Evolutionary conservation across 305 asterid genomes (phyloP).

Genomic region (Solanum hybrid): DNA sequence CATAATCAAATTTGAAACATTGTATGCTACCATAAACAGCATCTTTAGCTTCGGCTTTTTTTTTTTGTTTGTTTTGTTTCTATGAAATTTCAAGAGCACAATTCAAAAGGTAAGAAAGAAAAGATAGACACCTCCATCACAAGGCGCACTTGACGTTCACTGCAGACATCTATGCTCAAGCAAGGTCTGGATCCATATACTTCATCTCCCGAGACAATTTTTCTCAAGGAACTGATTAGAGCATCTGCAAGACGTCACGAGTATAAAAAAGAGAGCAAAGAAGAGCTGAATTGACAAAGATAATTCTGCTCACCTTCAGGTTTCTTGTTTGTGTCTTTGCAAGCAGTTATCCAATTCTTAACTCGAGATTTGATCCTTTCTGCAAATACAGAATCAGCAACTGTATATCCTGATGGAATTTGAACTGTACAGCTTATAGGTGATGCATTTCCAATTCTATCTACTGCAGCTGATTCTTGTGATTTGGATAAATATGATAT

Average conservation of each 20-base stretch:
- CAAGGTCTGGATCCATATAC: constrained; percentile 71
- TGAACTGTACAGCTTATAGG: constrained; percentile 16
- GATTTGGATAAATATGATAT: constrained; percentile 84
- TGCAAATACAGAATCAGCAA: constrained; percentile 71
- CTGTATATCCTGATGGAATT: constrained; percentile 42
- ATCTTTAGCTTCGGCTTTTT: neutral
- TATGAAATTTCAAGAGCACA: neutral
- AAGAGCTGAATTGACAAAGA: neutral
- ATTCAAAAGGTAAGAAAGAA: neutral
- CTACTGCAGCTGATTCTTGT: constrained; percentile 60
- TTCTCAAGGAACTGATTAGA: constrained; percentile 57
- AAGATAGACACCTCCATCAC: constrained; percentile 40
- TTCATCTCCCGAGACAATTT: constrained; percentile 53
- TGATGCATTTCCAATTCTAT: constrained; percentile 33
- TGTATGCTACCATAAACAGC: neutral
- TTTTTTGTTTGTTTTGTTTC: neutral
- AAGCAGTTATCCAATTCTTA: constrained; percentile 54
- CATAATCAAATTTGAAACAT: neutral
- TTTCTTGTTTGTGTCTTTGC: constrained; percentile 33
- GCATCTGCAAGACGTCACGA: constrained; percentile 35
- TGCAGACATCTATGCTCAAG: constrained; percentile 67
- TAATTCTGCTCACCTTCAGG: constrained; percentile 50
- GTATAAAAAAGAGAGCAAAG: neutral
- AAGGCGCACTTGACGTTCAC: constrained; percentile 76
- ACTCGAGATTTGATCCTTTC: constrained; percentile 72